Conservation (phyloP, 306 rosid species). For the Begonia peltatifolia region DNA sequence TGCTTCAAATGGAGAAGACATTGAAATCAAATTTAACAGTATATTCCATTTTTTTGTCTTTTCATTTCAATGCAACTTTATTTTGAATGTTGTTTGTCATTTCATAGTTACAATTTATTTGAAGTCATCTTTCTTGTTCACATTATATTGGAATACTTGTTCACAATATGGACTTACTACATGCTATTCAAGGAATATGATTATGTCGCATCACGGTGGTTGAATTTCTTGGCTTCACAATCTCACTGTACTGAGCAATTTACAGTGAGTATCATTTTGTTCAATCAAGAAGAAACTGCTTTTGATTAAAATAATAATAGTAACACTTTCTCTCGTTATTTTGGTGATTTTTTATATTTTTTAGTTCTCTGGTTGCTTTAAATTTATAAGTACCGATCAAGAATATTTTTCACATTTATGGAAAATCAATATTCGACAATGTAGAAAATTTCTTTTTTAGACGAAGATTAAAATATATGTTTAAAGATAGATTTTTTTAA, state of each 20-base stretch:
- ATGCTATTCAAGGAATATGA: conserved; percentile 71
- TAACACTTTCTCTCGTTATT: not conserved
- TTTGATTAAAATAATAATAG: too few relatives aligned
- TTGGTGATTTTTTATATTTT: not conserved
- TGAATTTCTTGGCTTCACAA: conserved; percentile 67
- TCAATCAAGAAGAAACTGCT: not conserved
- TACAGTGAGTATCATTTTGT: conserved; percentile 35
- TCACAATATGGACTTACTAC: conserved; percentile 69
- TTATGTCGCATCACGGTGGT: conserved; percentile 54
- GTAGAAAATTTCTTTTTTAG: conserved; percentile 52
- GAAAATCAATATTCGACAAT: conserved; percentile 45
- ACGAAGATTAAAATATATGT: too few relatives aligned
- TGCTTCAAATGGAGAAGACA: too few relatives aligned
- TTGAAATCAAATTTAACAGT: too few relatives aligned
- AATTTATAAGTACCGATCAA: conserved; percentile 66
- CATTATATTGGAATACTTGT: conserved; percentile 73
- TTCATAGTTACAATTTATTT: not conserved
- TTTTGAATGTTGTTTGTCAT: not conserved
- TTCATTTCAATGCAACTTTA: not conserved
- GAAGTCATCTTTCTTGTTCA: conserved; percentile 71
- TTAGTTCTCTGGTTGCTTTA: not conserved
- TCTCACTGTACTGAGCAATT: conserved; percentile 73
- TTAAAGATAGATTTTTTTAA: too few relatives aligned
- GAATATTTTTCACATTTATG: conserved; percentile 48
- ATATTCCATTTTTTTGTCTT: not conserved